Percentiles rank a stretch among this genome's conserved stretches.
These are phyloP conservation scores for Cadophora luteo-olivacea DNA, from an alignment of 2,329 filamentous ascomycete species.

Conservation along the genomic window DNA sequence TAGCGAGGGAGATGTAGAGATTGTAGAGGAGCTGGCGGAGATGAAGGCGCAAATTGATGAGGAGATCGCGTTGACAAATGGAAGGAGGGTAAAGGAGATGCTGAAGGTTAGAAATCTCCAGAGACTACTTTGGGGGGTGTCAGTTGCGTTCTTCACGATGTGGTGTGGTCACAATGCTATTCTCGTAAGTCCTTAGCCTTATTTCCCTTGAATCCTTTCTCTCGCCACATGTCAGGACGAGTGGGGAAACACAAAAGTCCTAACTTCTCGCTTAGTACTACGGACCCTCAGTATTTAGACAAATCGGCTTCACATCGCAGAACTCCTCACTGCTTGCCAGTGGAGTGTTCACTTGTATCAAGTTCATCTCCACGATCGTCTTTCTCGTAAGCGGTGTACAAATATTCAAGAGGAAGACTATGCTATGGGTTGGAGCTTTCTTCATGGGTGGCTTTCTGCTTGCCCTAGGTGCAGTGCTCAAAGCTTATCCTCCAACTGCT, in stretches of 20 bases:
- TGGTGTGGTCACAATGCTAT: constrained; percentile 32
- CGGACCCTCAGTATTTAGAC: constrained; percentile 27
- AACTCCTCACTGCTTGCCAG: constrained; percentile 26
- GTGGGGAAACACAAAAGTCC: not conserved
- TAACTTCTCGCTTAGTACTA: constrained; percentile 27
- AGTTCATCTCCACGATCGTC: constrained; percentile 20
- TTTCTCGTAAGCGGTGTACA: constrained; percentile 46
- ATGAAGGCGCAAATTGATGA: constrained; percentile 55
- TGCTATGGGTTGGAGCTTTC: constrained; percentile 54
- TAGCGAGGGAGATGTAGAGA: constrained; percentile 45
- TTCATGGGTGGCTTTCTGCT: constrained; percentile 59
- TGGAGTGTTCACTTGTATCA: constrained; percentile 27
- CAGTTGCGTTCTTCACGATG: constrained; percentile 48
- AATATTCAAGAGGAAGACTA: constrained; percentile 53
- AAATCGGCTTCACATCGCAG: constrained; percentile 25
- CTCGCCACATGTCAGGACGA: no score
- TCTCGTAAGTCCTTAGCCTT: constrained; percentile 4
- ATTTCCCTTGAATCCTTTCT: no score
- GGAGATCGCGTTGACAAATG: constrained; percentile 53
- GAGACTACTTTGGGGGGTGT: constrained; percentile 11
- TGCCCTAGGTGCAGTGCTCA: constrained; percentile 54
- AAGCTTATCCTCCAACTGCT: constrained; percentile 53
- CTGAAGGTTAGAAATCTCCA: constrained; percentile 46
- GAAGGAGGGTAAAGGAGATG: constrained; percentile 54
- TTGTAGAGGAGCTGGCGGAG: constrained; percentile 48